A percentile compares a stretch with the other conserved stretches of the same genome.
phyloP scores from a whole-genome alignment of 2,329 filamentous ascomycete species.

The Sclerotinia sclerotiorum region DNA sequence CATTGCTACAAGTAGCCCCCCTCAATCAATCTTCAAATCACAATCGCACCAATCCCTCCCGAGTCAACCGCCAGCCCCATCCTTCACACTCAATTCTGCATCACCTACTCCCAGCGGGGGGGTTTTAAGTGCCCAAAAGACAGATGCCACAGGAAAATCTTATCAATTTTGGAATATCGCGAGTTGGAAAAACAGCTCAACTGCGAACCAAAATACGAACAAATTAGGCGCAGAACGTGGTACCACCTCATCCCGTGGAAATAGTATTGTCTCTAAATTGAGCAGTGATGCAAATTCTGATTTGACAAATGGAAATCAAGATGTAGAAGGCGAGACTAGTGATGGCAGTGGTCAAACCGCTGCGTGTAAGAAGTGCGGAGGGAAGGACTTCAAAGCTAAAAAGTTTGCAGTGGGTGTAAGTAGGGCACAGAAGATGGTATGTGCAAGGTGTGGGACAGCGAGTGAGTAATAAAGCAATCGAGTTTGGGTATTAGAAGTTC shows the following conservation, averaged over 20 bases:
- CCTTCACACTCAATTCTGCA: conserved; percentile 19
- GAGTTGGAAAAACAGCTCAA: conserved; percentile 47
- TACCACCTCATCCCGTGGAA: conserved; percentile 27
- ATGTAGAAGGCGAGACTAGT: conserved; percentile 47
- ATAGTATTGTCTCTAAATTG: conserved; percentile 49
- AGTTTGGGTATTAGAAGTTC: not conserved
- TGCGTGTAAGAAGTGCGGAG: conserved; percentile 59
- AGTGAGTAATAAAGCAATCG: conserved; percentile 27
- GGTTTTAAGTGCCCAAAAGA: conserved; percentile 38
- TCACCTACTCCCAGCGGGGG: not conserved
- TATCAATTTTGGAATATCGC: conserved; percentile 59
- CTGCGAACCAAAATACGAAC: conserved; percentile 25
- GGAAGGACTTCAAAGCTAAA: conserved; percentile 61
- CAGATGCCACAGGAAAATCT: conserved; percentile 45
- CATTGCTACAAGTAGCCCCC: conserved; percentile 35
- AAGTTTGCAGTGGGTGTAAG: conserved; percentile 52
- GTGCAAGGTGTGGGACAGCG: conserved; percentile 52
- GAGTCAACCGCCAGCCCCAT: conserved; percentile 21
- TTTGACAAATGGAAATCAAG: conserved; percentile 35
- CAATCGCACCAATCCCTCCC: conserved; percentile 1
- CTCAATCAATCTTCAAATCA: conserved; percentile 23
- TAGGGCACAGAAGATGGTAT: conserved; percentile 58
- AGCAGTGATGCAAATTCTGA: conserved; percentile 52
- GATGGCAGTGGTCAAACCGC: conserved; percentile 47
- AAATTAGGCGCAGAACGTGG: conserved; percentile 29